Evolutionary conservation across 257 asterid genomes (phyloP), one percentile per base, ranked within the genome.

Genomic region (Echites panduratus): DNA sequence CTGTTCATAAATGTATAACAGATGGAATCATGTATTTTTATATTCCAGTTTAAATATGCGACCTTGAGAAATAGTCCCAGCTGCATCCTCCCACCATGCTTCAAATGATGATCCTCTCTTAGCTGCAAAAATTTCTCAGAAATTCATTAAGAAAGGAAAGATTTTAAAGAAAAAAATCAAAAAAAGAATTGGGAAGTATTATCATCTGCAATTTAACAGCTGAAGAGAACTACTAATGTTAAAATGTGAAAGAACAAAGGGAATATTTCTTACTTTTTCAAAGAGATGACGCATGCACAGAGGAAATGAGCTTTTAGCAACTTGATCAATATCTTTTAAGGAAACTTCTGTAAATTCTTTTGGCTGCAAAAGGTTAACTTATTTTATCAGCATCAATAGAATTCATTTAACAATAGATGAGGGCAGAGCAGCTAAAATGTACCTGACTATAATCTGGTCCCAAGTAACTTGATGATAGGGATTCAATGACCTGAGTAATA

Each of bases 381-480:
- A 56, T 75, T 69, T 76, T 79, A 79, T 78, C 77, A 85, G 74
- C 77, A 35, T 53, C 66, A 68, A 69, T 61, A 48, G 58, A 74
- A 56, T 43, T 22, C 68, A 74, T 68, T 41, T 27, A 27, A 49
- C 41, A 50, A 65, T 24, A 75, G 65, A 66, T 69, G 72, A 71
- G 50, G 41, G 29, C 20, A 44, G 47, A 50, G 56, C 35, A 63
- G 79, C 73, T 77, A 47, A 62, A 45, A 74, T 40, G 48, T 85
- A 95, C 98, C 99, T 95, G 97, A 87, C 87, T 81, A 75, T 92
- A 95, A 83, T 95, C 97, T 26, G 97, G 97, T 76, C 98, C 98
- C 59, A 90, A 79, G 79, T 95, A 95, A 84, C 98, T 92, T 32
- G 92, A 78, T 59, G 99, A 88, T 77, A 95, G 81, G 81, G 94